Evolutionary conservation across 2,329 filamentous ascomycete genomes (phyloP), one percentile per base, ranked within the genome.

Genomic region (Paraconiothyrium brasiliense): DNA sequence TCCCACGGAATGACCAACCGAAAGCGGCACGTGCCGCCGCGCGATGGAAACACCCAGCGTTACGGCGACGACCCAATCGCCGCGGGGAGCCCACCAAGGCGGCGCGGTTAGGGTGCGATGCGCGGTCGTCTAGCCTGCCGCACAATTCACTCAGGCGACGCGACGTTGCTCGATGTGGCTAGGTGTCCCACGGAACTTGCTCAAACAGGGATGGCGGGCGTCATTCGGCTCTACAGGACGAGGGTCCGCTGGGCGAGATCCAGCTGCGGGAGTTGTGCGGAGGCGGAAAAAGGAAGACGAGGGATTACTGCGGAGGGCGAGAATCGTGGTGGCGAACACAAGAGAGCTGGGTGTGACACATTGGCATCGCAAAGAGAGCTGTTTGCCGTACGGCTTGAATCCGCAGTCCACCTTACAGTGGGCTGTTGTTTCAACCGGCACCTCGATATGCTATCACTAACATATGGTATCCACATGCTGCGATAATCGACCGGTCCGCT

Each of bases 161-260:
- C 50, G 47, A 24, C 37, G 16, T 32, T 44, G 32, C 44, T 52
- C 32, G 55, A 49, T 47, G 56, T 48, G 57, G 54, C 51, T 43
- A 13, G 50, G 50, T 41, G 58, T 62, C 67, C 68, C 69, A 71
- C 67, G 67, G 49, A 70, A 71, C 64, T 69, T 71, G 69, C 69
- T 70, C 69, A 71, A 64, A 66, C 54, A 57, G 48, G 48, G 32
- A 37, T 35, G 20, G 48, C 24, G 44, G 27, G 34, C 43, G 43
- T 37, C 51, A 54, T 35, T 35, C n/a, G 51, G 35, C 10, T 4
- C 4, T 10, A 4, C 35, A 37, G 14, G 11, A 37, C 35, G 51
- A 22, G n/a, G 20, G 35, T 54, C 35, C 35, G 14, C 35, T 14
- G 10, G 35, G 35, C 10, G 35, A 10, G 35, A 10, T 3, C 35